Evolutionary conservation across 75 land plant genomes (phyloP), one percentile per base, ranked within the genome.

Genomic region (Azolla pinnata): DNA sequence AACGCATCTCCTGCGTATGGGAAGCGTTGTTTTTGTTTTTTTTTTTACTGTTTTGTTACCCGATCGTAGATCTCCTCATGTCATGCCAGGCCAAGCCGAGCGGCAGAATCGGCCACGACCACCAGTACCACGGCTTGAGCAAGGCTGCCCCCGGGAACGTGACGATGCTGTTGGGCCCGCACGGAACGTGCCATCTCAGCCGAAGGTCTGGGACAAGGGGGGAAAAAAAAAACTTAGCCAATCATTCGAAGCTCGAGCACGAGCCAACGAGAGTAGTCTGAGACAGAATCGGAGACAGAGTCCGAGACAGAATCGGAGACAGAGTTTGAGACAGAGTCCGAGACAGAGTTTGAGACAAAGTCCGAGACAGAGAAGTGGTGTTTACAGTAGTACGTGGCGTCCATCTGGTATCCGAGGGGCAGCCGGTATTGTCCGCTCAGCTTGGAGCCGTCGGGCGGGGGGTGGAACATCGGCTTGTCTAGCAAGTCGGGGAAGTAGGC

Each of bases 51-150:
- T 12, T 47, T 47, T 47, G 20, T 18, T 59, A 75, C 75, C 77
- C 77, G 40, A 75, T 63, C 17, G 75, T 63, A 12, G 44, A 38
- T 18, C 44, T 32, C 32, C 77, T 66, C 50, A 73, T 47, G 28
- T 64, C 62, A 40, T 75, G 77, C 77, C 77, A 75, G 2, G 74
- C 63, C 27, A 75, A 51, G 12, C 77, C 77, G 24, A 75, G 35
- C 21, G 77, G 77, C 28, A 75, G 46, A 26, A 72, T 55, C 1
- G 77, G 77, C 74, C 74, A 75, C 16, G 77, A 69, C 77, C 77
- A 75, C 77, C 77, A 75, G 33, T 75, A 75, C 77, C 77, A 75
- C 40, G 77, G 77, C 62, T 75, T 75, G 20, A 75, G 44, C 62
- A 57, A 59, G 7, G 77, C 54, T 2, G 74, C 67, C 26, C 77